phyloP scores from a whole-genome alignment of 805 yeast species.

The Wickerhamomyces mucosus region DNA sequence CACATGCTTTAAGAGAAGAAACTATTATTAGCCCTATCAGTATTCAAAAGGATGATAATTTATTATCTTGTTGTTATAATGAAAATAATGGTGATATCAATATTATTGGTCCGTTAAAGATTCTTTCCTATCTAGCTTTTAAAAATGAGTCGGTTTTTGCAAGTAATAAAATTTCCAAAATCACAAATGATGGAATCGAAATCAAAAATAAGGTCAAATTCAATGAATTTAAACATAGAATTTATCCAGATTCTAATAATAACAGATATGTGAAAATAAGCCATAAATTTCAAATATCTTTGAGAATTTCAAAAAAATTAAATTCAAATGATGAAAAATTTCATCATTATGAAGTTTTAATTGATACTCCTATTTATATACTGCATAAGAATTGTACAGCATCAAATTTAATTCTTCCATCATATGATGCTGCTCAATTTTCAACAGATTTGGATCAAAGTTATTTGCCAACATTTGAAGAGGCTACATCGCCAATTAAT shows the following conservation, averaged over 20 bases:
- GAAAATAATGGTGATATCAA: constrained; percentile 12
- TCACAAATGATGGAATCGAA: constrained; percentile 6
- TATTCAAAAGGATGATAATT: constrained; percentile 52
- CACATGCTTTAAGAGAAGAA: constrained; percentile 48
- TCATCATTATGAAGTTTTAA: constrained; percentile 74
- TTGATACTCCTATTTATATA: constrained; percentile 63
- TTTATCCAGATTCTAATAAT: constrained; percentile 45
- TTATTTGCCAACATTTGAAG: constrained; percentile 53
- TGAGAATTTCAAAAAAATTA: constrained; percentile 50
- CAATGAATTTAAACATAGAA: constrained; percentile 12
- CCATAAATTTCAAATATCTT: constrained; percentile 63
- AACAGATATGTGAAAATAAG: constrained; percentile 52
- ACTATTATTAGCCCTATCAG: constrained; percentile 39
- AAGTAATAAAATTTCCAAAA: constrained; percentile 5
- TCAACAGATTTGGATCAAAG: constrained; percentile 10
- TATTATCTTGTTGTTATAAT: constrained; percentile 47
- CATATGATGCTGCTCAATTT: constrained; percentile 16
- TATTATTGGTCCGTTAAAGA: constrained; percentile 13
- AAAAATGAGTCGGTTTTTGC: constrained; percentile 5
- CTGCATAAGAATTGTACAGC: constrained; percentile 33
- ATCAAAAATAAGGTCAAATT: constrained; percentile 7
- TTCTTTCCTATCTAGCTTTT: constrained; percentile 12
- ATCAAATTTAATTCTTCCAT: constrained; percentile 30
- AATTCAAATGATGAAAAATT: constrained; percentile 38
- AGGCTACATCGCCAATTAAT: constrained; percentile 43